Conservation (phyloP, 108 stramenopile species). For the Nannochloropsis gaditana region DNA sequence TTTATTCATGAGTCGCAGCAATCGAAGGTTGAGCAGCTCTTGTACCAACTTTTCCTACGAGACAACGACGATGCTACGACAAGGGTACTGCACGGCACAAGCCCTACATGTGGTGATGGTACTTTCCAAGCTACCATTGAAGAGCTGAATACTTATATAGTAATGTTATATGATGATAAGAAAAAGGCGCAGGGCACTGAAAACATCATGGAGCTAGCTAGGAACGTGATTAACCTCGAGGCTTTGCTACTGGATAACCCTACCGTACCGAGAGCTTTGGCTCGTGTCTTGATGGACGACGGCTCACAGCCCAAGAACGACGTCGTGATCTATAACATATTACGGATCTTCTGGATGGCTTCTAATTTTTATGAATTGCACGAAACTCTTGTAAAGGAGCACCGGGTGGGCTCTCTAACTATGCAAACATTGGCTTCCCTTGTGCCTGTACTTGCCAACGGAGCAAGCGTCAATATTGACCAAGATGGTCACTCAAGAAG, state of each 20-base stretch:
- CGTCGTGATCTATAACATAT: neutral
- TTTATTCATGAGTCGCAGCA: neutral
- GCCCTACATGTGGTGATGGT: neutral
- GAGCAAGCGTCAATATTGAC: no score
- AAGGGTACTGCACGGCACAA: neutral
- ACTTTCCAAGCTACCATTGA: neutral
- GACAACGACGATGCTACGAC: neutral
- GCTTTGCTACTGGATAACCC: neutral
- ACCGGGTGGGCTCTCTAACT: slow-evolving; percentile 18
- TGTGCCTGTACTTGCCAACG: no score
- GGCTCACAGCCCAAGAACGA: neutral
- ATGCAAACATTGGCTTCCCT: neutral
- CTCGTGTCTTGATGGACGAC: neutral
- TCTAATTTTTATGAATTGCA: slow-evolving; percentile 26
- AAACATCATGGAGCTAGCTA: slow-evolving; percentile 4
- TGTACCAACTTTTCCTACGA: slow-evolving; percentile 19
- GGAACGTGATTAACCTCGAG: slow-evolving; percentile 21
- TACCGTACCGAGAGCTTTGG: slow-evolving; percentile 16
- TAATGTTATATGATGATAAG: neutral
- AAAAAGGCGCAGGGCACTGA: neutral
- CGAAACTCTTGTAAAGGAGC: neutral
- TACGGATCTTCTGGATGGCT: neutral
- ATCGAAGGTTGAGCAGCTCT: slow-evolving; percentile 4
- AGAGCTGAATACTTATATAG: neutral
- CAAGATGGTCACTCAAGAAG: no score